Evolutionary conservation across 805 yeast species (phyloP), one percentile per base, ranked within the genome.

Genomic region (Schizosaccharomyces pombe): DNA sequence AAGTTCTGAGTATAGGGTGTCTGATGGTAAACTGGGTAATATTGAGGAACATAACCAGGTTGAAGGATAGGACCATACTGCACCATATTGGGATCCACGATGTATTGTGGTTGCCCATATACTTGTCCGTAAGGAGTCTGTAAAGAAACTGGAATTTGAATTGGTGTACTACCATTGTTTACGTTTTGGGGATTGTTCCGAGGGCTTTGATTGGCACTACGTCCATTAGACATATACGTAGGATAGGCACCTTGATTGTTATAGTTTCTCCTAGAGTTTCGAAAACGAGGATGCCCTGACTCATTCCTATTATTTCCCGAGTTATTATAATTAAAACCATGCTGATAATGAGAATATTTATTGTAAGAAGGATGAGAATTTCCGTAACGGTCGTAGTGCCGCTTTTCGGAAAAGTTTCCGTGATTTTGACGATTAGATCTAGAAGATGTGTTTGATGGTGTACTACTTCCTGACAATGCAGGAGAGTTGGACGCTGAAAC

Each of bases 41-140:
- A 43, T 12, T 43, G 49, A 22, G 30, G 30, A 26, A 43, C 49
- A 43, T 43, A 43, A n/a, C 49, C 49, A 14, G 49, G 49, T n/a
- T 43, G 49, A 16, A 43, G 14, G 30, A 43, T 43, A 14, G 49
- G 28, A 19, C 49, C 30, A 4, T 22, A 43, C 26, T 43, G 49
- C 30, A 43, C 26, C 49, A 43, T 43, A 30, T 43, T 43, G 14
- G 49, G 49, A 43, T 43, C 49, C 19, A 43, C 30, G 26, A 43
- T 43, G 26, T 43, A 43, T 19, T 28, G 49, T 6, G 49, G 28
- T 43, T 43, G 49, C 14, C 49, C 49, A 5, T 43, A 43, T 1
- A 43, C 14, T 26, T 43, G 49, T 28, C 49, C 49, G 26, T 43
- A 43, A 16, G 49, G 30, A 43, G 49, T n/a, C 26, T 43, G 49